These are phyloP conservation scores for Xylariaceae sp. DNA, from an alignment of 2,329 filamentous ascomycete genomes.

Conservation along the genomic window DNA sequence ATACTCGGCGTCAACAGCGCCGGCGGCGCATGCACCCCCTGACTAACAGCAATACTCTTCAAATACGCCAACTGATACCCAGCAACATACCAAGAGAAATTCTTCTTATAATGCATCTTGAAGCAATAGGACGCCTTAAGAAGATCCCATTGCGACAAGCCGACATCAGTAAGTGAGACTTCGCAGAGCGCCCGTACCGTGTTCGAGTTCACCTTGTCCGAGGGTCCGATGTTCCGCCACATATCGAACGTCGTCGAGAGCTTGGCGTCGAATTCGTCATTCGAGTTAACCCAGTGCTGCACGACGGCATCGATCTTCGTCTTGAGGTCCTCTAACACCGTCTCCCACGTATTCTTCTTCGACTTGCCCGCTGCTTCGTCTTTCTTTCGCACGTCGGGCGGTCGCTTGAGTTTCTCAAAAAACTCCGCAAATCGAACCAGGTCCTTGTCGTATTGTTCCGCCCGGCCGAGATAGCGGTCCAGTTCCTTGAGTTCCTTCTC, in stretches of 20 bases:
- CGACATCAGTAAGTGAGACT: conserved; percentile 22
- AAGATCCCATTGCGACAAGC: conserved; percentile 41
- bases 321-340: conserved; percentile 33
- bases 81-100: conserved; percentile 44
- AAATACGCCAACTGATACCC: conserved; percentile 45
- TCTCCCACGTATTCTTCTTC: conserved; percentile 26
- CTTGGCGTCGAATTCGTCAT: conserved; percentile 21
- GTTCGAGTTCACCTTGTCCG: conserved; percentile 24
- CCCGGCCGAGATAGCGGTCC: conserved; percentile 22
- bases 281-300: conserved; percentile 31
- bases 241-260: conserved; percentile 36
- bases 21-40: conserved; percentile 17
- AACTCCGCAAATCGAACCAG: conserved; percentile 28
- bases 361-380: conserved; percentile 9
- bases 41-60: conserved; percentile 36
- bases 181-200: conserved; percentile 32
- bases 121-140: conserved; percentile 48
- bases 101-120: conserved; percentile 32
- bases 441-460: conserved; percentile 26
- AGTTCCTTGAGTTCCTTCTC: conserved; percentile 35
- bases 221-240: conserved; percentile 41
- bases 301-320: conserved; percentile 31
- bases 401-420: conserved; percentile 30
- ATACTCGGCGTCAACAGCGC: conserved; percentile 34
- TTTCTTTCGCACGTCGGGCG: conserved; percentile 21